Percentiles rank a stretch among this genome's conserved stretches.
phyloP scores from a whole-genome alignment of 345 rosid species.

The Erucastrum elatum region DNA sequence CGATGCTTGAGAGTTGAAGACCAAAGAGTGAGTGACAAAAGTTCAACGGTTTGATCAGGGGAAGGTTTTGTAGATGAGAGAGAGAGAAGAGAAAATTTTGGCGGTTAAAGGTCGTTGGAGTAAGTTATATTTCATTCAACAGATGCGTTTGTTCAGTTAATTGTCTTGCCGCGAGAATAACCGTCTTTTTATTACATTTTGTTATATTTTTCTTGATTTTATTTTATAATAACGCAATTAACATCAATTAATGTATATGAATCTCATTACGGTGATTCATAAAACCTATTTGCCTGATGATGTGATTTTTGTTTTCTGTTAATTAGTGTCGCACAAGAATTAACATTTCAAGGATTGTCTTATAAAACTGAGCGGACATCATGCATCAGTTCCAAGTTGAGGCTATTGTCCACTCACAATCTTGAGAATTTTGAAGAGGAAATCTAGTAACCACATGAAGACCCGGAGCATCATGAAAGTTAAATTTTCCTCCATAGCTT shows the following conservation, averaged over 20 bases:
- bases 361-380: neutral
- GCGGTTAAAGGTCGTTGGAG: conserved; percentile 33
- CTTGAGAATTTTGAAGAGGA: neutral
- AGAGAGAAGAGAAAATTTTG: neutral
- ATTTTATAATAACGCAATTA: neutral
- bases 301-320: neutral
- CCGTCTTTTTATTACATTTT: neutral
- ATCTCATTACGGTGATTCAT: neutral
- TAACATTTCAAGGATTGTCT: neutral
- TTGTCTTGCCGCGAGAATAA: conserved; percentile 29
- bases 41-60: neutral
- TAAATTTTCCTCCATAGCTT: neutral
- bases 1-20: conserved; percentile 39
- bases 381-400: neutral
- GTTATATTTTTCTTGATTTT: neutral
- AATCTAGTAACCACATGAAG: neutral
- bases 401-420: neutral
- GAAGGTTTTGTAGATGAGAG: conserved; percentile 14
- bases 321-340: neutral
- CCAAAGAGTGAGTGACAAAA: conserved; percentile 25
- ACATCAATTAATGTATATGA: neutral
- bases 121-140: conserved; percentile 16
- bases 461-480: neutral
- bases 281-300: neutral
- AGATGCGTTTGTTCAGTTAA: conserved; percentile 34